A percentile compares a stretch with the other conserved stretches of the same genome.
Conservation (phyloP, 495 filamentous ascomycete genomes). For the Tuber melanosporum region DNA sequence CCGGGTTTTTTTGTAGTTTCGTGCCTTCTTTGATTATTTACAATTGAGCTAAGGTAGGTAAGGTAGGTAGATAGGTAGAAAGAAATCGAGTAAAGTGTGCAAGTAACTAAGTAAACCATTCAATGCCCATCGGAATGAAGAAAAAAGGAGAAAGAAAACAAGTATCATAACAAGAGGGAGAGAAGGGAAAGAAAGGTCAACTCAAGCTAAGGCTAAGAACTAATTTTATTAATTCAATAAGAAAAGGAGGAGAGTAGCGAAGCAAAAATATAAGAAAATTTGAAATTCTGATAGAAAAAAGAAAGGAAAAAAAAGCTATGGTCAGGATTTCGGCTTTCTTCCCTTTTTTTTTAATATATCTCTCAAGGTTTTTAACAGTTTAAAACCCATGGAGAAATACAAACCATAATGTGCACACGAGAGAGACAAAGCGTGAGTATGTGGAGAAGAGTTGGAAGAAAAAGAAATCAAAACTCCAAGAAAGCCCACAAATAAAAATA, state of each 20-base stretch:
- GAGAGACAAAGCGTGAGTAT: background rate
- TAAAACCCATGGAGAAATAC: background rate
- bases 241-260: background rate
- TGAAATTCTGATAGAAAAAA: background rate
- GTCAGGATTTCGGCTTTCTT: background rate
- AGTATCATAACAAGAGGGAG: background rate
- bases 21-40: background rate
- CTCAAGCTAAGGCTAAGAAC: background rate
- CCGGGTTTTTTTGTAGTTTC: background rate
- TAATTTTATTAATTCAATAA: constrained; percentile 46
- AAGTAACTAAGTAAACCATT: background rate
- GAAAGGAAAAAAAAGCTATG: background rate
- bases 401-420: background rate
- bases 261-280: background rate
- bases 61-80: background rate
- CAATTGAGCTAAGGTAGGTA: background rate
- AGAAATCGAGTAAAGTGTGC: background rate
- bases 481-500: background rate
- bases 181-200: background rate
- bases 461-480: background rate
- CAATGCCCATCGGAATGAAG: background rate
- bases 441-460: background rate
- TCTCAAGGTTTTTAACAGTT: background rate
- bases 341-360: background rate
- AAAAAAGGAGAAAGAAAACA: background rate